phyloP scores from a whole-genome alignment of 2,329 filamentous ascomycete species.

The Fusarium austroafricanum region DNA sequence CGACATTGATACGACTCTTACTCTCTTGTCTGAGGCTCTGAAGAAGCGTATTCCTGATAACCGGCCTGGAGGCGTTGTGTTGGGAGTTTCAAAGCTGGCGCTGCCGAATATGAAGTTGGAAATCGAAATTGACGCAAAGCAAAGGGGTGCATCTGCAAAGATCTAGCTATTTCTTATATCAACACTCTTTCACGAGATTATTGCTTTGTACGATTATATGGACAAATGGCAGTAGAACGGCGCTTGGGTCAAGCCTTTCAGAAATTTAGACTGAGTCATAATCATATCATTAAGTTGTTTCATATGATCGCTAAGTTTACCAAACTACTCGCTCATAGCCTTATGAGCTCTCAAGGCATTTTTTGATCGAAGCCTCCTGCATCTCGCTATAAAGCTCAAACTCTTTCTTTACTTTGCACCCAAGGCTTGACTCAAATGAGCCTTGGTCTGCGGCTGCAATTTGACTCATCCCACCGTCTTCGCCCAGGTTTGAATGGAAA shows the following conservation, averaged over 20 bases:
- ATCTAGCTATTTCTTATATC: not conserved
- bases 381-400: conserved; percentile 18
- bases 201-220: not conserved
- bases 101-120: conserved; percentile 38
- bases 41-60: conserved; percentile 30
- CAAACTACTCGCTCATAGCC: not conserved
- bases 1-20: conserved; percentile 33
- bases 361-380: conserved; percentile 6
- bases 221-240: no score
- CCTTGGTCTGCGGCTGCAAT: not conserved
- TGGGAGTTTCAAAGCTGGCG: conserved; percentile 28
- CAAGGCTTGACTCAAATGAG: conserved; percentile 15
- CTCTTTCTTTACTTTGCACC: conserved; percentile 6
- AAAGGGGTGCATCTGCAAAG: not conserved
- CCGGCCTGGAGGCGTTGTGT: conserved; percentile 16
- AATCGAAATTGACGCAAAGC: conserved; percentile 40
- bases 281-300: not conserved
- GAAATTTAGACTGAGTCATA: not conserved
- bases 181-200: not conserved
- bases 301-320: not conserved
- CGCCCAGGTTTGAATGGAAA: conserved; percentile 58
- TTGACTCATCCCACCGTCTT: not conserved
- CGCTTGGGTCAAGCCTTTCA: not conserved
- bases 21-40: conserved; percentile 10
- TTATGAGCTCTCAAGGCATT: not conserved